Base-by-base conservation (phyloP, 306 rosid genomes). In the Vigna nakashimae region DNA sequence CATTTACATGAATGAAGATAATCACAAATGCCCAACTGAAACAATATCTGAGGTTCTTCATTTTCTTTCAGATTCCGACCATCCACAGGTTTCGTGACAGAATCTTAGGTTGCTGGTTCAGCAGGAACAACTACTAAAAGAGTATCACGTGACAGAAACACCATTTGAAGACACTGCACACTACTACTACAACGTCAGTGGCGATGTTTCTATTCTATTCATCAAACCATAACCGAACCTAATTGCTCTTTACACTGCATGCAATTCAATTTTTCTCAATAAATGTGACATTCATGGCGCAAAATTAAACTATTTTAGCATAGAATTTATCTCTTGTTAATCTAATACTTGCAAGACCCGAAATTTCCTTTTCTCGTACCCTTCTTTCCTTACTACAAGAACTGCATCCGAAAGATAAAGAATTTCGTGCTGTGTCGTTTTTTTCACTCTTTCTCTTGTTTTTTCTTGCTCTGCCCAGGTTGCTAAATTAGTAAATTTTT, bases 31-130 rank as follows among this genome's bases (percentile, higher is more conserved):
- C 58, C 16, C 76, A 79, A 80, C 71, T 53, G 34, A 82, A 77
- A 73, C 51, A 78, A 22, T 12, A 48, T 83, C 82, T 24, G 4
- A 78, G 73, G 64, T 82, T 63, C 32, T 48, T 83, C 92, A 90
- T 88, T 71, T 24, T 59, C 48, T 79, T 56, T 62, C 76, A 26
- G 74, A 73, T 7, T 71, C 74, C 10, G 51, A 68, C 3, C 66
- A 52, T 69, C 15, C 2, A 30, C 42, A 26, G n/a, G 38, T 26
- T 77, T 46, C 10, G 49, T 34, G 43, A 46, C 32, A 65, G 48
- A 66, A 65, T 65, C 46, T 67, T 45, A 10, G 17, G 56, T 6
- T 28, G 32, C 58, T 30, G 16, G 40, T 56, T 48, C 48, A 18
- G 50, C 74, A 36, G 8, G 22, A 10, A 43, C 49, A 10, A 3